Base-by-base conservation (phyloP, 352 stramenopile species). In the Pythium aristosporum region DNA sequence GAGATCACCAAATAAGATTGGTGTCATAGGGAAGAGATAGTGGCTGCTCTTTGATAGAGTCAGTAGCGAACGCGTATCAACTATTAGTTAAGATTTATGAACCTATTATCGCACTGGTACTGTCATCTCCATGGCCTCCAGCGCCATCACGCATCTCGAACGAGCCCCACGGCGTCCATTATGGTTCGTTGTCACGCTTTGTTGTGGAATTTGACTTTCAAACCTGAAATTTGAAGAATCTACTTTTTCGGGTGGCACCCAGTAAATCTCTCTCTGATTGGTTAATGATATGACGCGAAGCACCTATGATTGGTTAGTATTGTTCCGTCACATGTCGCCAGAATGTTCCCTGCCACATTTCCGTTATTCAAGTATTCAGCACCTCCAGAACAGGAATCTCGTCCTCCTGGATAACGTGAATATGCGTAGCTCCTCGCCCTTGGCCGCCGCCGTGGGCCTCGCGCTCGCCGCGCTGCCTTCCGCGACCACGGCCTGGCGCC, bases 1-100 rank as follows among this genome's bases (percentile, higher is more conserved):
- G 21, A 36, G 25, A 58, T 58, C 18, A 48, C 51, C 36, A 58
- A 58, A 32, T 46, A 34, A 46, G 44, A 30, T 42, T 12, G 37
- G 37, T 16, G 37, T 18, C 11, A 11, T 12, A 42, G 11, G 63
- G 36, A 41, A 42, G 15, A 18, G 10, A 16, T 42, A 42, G 37
- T 42, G 37, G 25, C 25, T 42, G 37, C 15, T 16, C 37, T 12
- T 42, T 4, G 15, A 16, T 42, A 42, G 37, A 18, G 37, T 42
- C 5, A 30, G 25, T 30, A 30, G 25, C 5, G 25, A 30, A 30
- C 25, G 25, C 25, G 25, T 3, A 30, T 30, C 25, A 30, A 30
- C 25, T 30, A 30, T 30, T 30, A 30, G 25, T 30, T 5, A 30
- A 30, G 25, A 30, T 30, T 5, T 30, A 30, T 30, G 25, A 30